Evolutionary conservation across 1,284 basidiomycete species (phyloP).

Genomic region (Tilletia walkeri): DNA sequence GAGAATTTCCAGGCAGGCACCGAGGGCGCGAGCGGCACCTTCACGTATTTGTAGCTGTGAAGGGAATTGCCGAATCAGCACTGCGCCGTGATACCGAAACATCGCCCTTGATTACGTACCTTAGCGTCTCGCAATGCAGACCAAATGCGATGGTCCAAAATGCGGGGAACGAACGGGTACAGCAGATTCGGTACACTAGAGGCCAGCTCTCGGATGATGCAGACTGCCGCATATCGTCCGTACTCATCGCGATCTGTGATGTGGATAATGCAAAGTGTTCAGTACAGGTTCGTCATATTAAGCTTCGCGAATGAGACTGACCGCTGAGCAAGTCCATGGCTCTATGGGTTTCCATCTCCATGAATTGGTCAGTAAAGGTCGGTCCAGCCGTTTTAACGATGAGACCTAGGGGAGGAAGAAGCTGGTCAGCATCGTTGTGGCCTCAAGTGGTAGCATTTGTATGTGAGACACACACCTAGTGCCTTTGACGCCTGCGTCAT

Average conservation of each 20-base stretch:
- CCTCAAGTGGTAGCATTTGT: no score
- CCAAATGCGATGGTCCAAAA: conserved; percentile 52
- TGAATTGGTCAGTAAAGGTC: conserved; percentile 12
- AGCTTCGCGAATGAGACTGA: not conserved
- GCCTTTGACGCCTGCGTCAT: conserved; percentile 85
- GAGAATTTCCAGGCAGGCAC: conserved; percentile 54
- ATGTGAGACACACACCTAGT: not conserved
- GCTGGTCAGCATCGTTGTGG: no score
- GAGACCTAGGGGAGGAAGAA: not conserved
- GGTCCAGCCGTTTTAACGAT: not conserved
- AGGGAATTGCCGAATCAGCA: not conserved
- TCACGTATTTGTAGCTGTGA: conserved; percentile 43
- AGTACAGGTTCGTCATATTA: no score
- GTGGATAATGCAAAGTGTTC: no score
- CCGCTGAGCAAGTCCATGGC: not conserved
- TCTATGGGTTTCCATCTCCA: conserved; percentile 4
- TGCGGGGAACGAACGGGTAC: conserved; percentile 49
- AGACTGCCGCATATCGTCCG: conserved; percentile 54
- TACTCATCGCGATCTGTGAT: conserved; percentile 57
- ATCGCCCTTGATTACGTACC: not conserved
- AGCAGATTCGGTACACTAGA: conserved; percentile 53
- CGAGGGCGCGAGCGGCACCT: conserved; percentile 53
- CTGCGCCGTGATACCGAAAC: not conserved
- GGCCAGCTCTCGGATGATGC: conserved; percentile 55
- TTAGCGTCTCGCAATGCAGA: conserved; percentile 52